Evolutionary conservation across 768 basidiomycete genomes (phyloP).

Genomic region (Trametes gibbosa): DNA sequence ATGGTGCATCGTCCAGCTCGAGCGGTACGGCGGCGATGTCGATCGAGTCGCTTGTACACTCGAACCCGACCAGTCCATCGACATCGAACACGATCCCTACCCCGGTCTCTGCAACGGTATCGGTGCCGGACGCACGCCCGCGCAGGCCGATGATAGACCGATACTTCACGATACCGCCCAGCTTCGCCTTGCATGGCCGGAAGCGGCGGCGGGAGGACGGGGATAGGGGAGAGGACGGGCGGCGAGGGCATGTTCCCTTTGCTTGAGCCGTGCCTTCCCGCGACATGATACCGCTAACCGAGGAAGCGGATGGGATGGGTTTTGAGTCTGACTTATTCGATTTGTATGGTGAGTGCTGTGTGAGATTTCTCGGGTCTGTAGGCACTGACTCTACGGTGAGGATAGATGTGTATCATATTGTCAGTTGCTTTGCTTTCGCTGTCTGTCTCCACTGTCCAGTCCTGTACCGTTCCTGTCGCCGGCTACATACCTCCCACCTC

Average conservation of each 20-base stretch:
- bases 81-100: constrained; percentile 16
- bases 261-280: background rate
- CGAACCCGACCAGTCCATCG: constrained; percentile 60
- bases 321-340: background rate
- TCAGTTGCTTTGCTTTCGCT: no score
- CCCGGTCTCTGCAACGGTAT: constrained; percentile 1
- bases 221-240: constrained; percentile 24
- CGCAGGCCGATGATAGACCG: constrained; percentile 37
- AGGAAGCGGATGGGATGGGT: background rate
- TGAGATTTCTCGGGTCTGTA: no score
- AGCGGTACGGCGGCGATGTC: constrained; percentile 42
- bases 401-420: no score
- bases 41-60: constrained; percentile 67
- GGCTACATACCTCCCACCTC: no score
- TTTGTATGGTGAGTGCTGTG: background rate
- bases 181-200: constrained; percentile 19
- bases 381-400: no score
- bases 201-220: constrained; percentile 24
- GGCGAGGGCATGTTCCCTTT: constrained; percentile 9
- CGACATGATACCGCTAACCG: background rate
- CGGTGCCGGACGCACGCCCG: constrained; percentile 15
- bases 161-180: constrained; percentile 32
- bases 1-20: constrained; percentile 17
- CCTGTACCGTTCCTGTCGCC: no score
- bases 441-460: no score